Percentiles rank a stretch among this genome's conserved stretches.
Conservation (phyloP, 495 filamentous ascomycete species). For the Neurospora sp. region DNA sequence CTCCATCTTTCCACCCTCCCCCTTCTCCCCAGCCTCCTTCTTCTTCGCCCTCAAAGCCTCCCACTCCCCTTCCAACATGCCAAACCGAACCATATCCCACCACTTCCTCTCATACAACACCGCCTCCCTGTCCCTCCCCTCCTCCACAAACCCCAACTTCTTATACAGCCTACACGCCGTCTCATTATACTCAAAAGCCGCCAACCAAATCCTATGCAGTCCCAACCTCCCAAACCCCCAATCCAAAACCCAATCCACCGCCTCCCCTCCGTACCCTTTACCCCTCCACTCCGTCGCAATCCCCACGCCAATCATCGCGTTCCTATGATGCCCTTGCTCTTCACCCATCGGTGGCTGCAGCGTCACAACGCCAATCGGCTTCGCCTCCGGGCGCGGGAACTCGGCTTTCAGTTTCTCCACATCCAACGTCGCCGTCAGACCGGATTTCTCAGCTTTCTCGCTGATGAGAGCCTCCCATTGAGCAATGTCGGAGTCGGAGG, state of each 20-base stretch:
- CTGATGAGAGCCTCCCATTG: neutral
- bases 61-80: slow-evolving; percentile 43
- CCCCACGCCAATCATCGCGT: slow-evolving; percentile 31
- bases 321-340: slow-evolving; percentile 28
- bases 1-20: neutral
- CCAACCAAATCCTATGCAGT: slow-evolving; percentile 35
- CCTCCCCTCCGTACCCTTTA: slow-evolving; percentile 44
- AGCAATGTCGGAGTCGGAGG: neutral
- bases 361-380: slow-evolving; percentile 16
- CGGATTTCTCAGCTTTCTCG: neutral
- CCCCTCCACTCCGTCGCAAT: slow-evolving; percentile 28
- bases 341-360: slow-evolving; percentile 15
- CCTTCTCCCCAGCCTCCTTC: too few relatives aligned
- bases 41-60: slow-evolving; percentile 7
- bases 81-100: slow-evolving; percentile 31
- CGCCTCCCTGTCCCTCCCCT: slow-evolving; percentile 37
- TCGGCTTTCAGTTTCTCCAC: neutral
- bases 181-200: slow-evolving; percentile 32
- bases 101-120: slow-evolving; percentile 32
- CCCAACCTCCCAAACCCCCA: slow-evolving; percentile 37
- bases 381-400: neutral
- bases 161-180: slow-evolving; percentile 34
- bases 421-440: neutral
- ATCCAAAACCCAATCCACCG: slow-evolving; percentile 39
- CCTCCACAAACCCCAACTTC: slow-evolving; percentile 37